Percentiles rank a stretch among this genome's conserved stretches.
phyloP scores from a whole-genome alignment of 768 basidiomycete species.

The Tephrocybe sp. region DNA sequence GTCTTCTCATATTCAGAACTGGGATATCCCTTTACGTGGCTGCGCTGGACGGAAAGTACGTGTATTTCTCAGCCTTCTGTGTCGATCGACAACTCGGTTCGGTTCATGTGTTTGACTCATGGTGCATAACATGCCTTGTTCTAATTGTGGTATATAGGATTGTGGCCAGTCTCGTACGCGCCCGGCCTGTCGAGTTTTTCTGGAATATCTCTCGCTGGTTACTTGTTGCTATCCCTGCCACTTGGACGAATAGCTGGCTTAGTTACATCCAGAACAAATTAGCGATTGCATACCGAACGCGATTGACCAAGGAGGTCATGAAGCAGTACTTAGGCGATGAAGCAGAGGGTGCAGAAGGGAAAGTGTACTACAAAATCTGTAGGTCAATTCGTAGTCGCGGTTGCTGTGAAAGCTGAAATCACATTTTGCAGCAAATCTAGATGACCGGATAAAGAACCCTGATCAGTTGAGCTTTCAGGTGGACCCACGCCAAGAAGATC shows the following conservation, averaged over 20 bases:
- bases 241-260: conserved; percentile 91
- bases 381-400: conserved; percentile 23
- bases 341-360: conserved; percentile 63
- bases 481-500: too few relatives aligned
- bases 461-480: conserved; percentile 89
- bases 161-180: conserved; percentile 92
- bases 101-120: too few relatives aligned
- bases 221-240: conserved; percentile 88
- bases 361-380: conserved; percentile 94
- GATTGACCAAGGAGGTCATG: conserved; percentile 83
- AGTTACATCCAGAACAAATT: conserved; percentile 94
- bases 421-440: conserved; percentile 77
- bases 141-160: conserved; percentile 52
- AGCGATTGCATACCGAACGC: conserved; percentile 83
- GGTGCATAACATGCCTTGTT: neutral
- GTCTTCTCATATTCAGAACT: conserved; percentile 85
- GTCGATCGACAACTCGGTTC: too few relatives aligned
- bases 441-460: conserved; percentile 94
- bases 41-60: conserved; percentile 86
- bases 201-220: conserved; percentile 89
- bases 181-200: conserved; percentile 75
- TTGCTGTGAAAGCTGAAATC: neutral
- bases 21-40: conserved; percentile 94
- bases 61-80: conserved; percentile 10
- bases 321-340: conserved; percentile 80